Base-by-base conservation (phyloP, 495 filamentous ascomycete species). In the Podospora pseudocomata region DNA sequence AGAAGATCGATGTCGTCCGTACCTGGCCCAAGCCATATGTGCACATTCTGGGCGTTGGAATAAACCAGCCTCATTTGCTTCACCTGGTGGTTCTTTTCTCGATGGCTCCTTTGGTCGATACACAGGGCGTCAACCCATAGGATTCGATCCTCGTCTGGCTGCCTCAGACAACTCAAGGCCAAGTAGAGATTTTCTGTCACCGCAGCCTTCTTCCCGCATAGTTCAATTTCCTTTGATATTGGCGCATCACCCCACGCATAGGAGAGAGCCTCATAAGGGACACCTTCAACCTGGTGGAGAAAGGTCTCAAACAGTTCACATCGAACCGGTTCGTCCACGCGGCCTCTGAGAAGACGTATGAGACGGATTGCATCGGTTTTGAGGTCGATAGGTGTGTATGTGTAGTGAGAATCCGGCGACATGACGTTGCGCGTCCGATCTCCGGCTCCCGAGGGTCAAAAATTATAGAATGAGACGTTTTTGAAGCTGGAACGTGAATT, bases 211-310 rank as follows among this genome's bases (percentile, higher is more conserved):
- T 67, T 27, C 4, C 60, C 49, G 26, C 58, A 49, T 4, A 67
- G 19, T 26, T 39, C n/a, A 15, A 63, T 20, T 20, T 19, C 18
- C 0, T n/a, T 53, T 15, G 5, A 34, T 15, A 32, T 32, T 26
- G 13, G 19, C 18, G 18, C 4, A 3, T 30, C 60, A 2, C 66
- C 60, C 66, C 66, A 67, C 15, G 19, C 49, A 44, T 67, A 67
- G 3, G 66, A 67, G 20, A 67, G 60, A n/a, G 66, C 53, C 15
- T 39, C 32, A 27, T 67, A 67, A 23, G 65, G 23, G n/a, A 61
- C 19, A 5, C 57, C 65, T 0, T 30, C 16, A 6, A 55, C 59
- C 5, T 54, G 39, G 26, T 55, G 20, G 26, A 27, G 5, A 19
- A 30, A 62, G 11, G 65, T 20, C 13, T 67, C 65, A 18, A 60